Evolutionary conservation across 176 grass and related monocot genomes (phyloP).

Genomic region (Musa itinerans): DNA sequence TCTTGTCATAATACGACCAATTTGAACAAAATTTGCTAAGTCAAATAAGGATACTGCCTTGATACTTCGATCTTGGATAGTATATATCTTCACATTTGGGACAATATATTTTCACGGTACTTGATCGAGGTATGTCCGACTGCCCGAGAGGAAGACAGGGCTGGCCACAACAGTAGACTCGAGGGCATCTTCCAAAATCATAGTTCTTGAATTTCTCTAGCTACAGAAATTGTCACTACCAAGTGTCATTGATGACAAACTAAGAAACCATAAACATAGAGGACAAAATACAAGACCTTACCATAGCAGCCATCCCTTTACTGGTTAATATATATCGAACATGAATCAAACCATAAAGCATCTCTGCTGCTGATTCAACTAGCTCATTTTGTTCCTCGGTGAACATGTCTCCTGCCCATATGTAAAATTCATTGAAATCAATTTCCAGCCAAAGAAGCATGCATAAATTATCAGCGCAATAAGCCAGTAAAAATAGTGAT

Average conservation of each 20-base stretch:
- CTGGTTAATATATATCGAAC: slow-evolving; percentile 84
- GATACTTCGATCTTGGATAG: slow-evolving; percentile 85
- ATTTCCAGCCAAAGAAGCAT: neutral
- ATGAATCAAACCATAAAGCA: slow-evolving; percentile 89
- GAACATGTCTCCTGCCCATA: slow-evolving; percentile 51
- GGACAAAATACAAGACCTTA: slow-evolving; percentile 14
- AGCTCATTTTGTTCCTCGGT: slow-evolving; percentile 78
- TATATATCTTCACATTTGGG: slow-evolving; percentile 91
- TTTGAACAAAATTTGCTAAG: neutral
- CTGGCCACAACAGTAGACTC: slow-evolving; percentile 73
- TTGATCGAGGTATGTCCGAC: slow-evolving; percentile 60
- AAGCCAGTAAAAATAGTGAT: neutral
- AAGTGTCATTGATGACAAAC: neutral
- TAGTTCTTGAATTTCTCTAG: slow-evolving; percentile 80
- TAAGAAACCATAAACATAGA: neutral
- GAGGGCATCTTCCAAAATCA: slow-evolving; percentile 74
- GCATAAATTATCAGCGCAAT: neutral
- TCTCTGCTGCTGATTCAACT: slow-evolving; percentile 88
- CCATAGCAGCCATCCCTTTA: slow-evolving; percentile 81
- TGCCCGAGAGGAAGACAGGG: slow-evolving; percentile 72
- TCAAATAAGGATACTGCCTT: slow-evolving; percentile 72
- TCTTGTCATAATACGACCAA: no score
- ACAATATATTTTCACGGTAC: slow-evolving; percentile 81
- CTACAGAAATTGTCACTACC: slow-evolving; percentile 25
- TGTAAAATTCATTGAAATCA: slow-evolving; percentile 13